Evolutionary conservation across 192 early-diverging fungal genomes (phyloP), one percentile per base, ranked within the genome.

Genomic region (Haplosporangium gracile): DNA sequence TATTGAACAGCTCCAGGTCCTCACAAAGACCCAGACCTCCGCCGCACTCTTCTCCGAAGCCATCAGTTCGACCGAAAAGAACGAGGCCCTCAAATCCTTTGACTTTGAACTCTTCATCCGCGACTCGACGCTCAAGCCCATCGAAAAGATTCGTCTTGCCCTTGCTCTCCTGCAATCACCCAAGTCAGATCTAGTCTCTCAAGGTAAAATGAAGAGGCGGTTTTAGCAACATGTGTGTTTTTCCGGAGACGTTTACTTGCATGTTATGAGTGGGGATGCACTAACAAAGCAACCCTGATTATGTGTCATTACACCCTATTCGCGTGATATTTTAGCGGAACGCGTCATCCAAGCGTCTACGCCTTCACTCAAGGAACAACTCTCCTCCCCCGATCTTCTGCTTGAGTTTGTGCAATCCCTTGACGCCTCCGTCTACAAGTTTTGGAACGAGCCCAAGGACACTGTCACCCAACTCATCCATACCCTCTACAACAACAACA

Each of bases 21-120:
- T 83, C 11, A 70, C 89, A 24, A 90, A 82, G 49, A 83, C 79
- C 74, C 89, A 87, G 38, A 72, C 74, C 4, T 72, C 83, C 18
- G 86, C 85, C 5, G 40, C 77, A 26, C 77, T 81, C 69, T 89
- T 91, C 73, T 83, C 88, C 74, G 89, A 91, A 73, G 90, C 89
- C 34, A 53, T 91, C 60, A 89, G 83, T 60, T 88, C 88, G 6
- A 83, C 88, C 10, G 86, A 89, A 69, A 85, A 89, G 51, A 88
- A 77, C 69, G 89, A 90, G n/a, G 78, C 86, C 16, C 79, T 91
- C 75, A 87, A 82, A 72, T 79, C 82, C 39, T 85, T 91, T 79
- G 89, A 90, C 57, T 78, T 91, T 42, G 82, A 87, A 51, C 68
- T 70, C 26, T 82, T 91, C 47, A 73, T 89, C 51, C 81, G 85